Evolutionary conservation across 2,329 filamentous ascomycete species (phyloP), one percentile per base, ranked within the genome.

Genomic region (Colletotrichum filicis): DNA sequence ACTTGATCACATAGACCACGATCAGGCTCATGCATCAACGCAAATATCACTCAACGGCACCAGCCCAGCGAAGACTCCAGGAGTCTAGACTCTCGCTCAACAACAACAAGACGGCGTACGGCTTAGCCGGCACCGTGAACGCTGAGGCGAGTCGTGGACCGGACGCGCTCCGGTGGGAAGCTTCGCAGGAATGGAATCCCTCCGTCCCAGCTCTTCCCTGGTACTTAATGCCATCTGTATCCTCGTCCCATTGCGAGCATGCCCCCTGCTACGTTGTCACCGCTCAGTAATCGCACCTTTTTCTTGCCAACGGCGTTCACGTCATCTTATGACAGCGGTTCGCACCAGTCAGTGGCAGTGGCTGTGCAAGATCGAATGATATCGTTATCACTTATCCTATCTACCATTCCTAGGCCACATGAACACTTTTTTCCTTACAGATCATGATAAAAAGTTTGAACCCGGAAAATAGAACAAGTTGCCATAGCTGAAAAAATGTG

Each of bases 401-500:
- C 46, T 5, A 11, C 9, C 32, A 4, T 32, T 5, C 4, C 22
- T 5, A 62, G 42, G 42, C 42, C 42, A 35, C 9, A 8, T 52
- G 4, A 11, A 46, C 2, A 8, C 28, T 3, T 7, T 14, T 66
- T 37, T 14, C 55, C 14, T 19, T 14, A 16, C 57, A 71, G 32
- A 28, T 57, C 19, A 30, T 71, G 49, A 37, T 71, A 37, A 22
- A 26, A 12, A 37, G 14, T 14, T 19, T 14, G 26, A 22, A 28
- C 4, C 8, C 24, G 53, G 26, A 14, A 14, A 60, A 37, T 56
- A 35, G 19, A 72, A 69, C 53, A 30, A 61, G 37, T 56, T 60
- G 60, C 28, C 60, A 56, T 58, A 61, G 28, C 46, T 73, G 56
- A 26, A 57, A 61, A 73, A 68, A 60, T 26, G 60, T 32, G 70